Evolutionary conservation across 495 filamentous ascomycete species (phyloP).

Genomic region (Daldinia decipiens): DNA sequence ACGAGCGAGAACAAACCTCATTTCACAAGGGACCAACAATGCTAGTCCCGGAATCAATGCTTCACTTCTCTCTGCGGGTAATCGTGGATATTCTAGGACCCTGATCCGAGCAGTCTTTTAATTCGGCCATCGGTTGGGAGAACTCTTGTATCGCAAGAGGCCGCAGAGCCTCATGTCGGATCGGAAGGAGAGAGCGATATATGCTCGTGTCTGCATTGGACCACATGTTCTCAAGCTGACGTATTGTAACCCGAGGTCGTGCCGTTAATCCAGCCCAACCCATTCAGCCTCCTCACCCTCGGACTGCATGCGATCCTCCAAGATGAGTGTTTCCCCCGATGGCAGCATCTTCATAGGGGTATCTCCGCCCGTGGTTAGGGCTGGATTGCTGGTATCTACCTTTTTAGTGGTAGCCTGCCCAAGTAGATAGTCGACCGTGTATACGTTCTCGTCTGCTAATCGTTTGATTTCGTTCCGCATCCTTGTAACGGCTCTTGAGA

Average conservation of each 20-base stretch:
- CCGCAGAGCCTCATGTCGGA: not conserved
- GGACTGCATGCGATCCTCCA: slow-evolving; percentile 49
- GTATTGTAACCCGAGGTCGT: not conserved
- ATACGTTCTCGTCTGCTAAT: slow-evolving; percentile 86
- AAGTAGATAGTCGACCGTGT: slow-evolving; percentile 83
- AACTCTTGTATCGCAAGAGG: not conserved
- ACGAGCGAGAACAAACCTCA: slow-evolving; percentile 12
- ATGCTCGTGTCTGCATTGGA: not conserved
- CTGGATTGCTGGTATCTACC: slow-evolving; percentile 14
- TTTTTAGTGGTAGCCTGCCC: slow-evolving; percentile 52
- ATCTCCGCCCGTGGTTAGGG: slow-evolving; percentile 25
- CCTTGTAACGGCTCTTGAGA: slow-evolving; percentile 78
- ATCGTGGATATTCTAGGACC: not conserved
- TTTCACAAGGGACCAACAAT: slow-evolving; percentile 6
- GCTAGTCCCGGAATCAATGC: not conserved
- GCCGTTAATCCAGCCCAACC: slow-evolving; percentile 62
- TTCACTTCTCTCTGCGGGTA: not conserved
- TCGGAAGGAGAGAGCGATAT: not conserved
- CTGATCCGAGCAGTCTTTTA: not conserved
- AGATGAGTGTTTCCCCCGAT: slow-evolving; percentile 35
- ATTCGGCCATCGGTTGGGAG: not conserved
- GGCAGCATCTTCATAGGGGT: slow-evolving; percentile 40
- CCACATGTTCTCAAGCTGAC: not conserved
- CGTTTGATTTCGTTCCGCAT: slow-evolving; percentile 78
- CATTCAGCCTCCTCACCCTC: slow-evolving; percentile 59